Evolutionary conservation across 2,329 filamentous ascomycete genomes (phyloP).

Genomic region (Ophiosphaerella narmari): DNA sequence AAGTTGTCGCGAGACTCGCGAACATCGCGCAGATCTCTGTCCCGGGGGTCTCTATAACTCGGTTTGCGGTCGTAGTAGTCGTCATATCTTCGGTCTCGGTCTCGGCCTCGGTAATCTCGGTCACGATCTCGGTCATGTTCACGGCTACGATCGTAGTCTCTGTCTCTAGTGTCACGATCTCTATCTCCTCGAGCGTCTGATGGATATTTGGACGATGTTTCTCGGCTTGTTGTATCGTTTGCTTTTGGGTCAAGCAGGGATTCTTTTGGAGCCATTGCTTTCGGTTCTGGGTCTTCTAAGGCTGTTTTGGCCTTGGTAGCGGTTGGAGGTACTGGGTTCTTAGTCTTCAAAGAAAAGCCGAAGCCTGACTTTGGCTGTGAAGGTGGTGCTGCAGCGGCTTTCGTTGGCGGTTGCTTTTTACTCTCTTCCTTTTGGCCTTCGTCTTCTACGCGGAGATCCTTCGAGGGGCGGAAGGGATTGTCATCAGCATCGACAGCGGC

Average conservation of each 20-base stretch:
- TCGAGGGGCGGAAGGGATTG: constrained; percentile 66
- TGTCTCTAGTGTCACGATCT: constrained; percentile 26
- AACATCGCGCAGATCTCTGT: constrained; percentile 31
- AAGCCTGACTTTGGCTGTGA: constrained; percentile 64
- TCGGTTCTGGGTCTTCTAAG: constrained; percentile 43
- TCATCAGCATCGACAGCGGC: constrained; percentile 59
- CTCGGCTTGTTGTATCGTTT: constrained; percentile 42
- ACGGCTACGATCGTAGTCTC: constrained; percentile 27
- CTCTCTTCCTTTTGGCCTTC: constrained; percentile 57
- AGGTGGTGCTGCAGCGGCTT: constrained; percentile 56
- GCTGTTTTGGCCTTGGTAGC: constrained; percentile 58
- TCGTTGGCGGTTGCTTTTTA: constrained; percentile 59
- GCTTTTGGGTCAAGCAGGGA: constrained; percentile 47
- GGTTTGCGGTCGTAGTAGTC: constrained; percentile 31
- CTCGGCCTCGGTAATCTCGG: constrained; percentile 50
- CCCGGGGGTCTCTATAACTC: constrained; percentile 34
- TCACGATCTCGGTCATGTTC: constrained; percentile 45
- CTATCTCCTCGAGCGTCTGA: constrained; percentile 30
- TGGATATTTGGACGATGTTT: constrained; percentile 23
- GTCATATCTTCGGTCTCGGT: constrained; percentile 46
- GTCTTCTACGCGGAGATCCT: constrained; percentile 69
- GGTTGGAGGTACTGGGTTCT: constrained; percentile 61
- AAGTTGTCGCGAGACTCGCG: constrained; percentile 22
- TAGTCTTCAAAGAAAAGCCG: constrained; percentile 88
- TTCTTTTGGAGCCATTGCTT: constrained; percentile 45